Base-by-base conservation (phyloP, 176 grass and related monocot species). In the Lolium perenne region DNA sequence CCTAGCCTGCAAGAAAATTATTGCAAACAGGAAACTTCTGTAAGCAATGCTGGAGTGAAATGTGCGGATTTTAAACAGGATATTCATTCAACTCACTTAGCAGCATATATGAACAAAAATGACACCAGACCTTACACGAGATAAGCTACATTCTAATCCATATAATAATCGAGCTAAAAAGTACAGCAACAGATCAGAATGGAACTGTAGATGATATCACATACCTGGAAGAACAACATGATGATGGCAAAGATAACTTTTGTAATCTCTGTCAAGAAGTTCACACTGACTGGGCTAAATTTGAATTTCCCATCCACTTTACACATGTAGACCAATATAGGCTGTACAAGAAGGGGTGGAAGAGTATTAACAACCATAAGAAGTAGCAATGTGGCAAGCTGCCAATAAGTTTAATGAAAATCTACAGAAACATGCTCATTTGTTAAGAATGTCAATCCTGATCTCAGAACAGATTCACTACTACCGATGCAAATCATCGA, bases 271-370 rank as follows among this genome's bases (percentile, higher is more conserved):
- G 95, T 98, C 84, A 95, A 91, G 91, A 98, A 95, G 86, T 98
- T 98, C 74, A 98, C 95, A 26, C 95, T 95, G 72, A 98, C 82
- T 49, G 95, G 95, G 88, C 95, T 98, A 91, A 95, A 98, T 81
- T 98, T 95, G 82, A 98, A 98, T 64, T 90, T 95, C 21, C 95
- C 95, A 80, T 98, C 91, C 83, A 92, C 91, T 85, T 98, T 98
- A 60, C 85, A 98, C 84, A 95, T 92, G 86, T 98, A 95, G 13
- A 98, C 93, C 65, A 98, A 84, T 84, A 98, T 98, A 51, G 95
- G 93, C 95, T 98, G 75, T 48, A 94, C 45, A 78, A 89, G 85
- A 63, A 60, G 74, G 79, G 49, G 57, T 48, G 65, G 74, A 69
- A 82, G 72, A 56, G 8, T 80, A 67, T 87, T 77, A 80, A 53